These are phyloP conservation scores for Microdochium nivale DNA, from an alignment of 2,329 filamentous ascomycete species.

Conservation along the genomic window DNA sequence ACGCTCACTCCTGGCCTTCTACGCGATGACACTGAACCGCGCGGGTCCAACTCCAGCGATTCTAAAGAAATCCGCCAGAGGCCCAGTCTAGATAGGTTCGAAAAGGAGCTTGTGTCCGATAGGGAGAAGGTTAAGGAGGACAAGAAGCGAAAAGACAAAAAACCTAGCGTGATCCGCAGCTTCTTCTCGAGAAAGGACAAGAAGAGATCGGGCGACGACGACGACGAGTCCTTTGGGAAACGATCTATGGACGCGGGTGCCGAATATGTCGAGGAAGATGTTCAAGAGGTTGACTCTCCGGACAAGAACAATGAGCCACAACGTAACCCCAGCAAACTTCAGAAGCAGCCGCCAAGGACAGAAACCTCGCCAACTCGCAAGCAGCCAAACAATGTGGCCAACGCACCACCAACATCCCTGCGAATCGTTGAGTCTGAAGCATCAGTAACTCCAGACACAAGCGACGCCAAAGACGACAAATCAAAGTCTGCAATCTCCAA, in stretches of 20 bases:
- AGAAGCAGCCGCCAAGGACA: slow-evolving; percentile 52
- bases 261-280: slow-evolving; percentile 31
- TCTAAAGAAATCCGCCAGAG: slow-evolving; percentile 39
- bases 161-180: slow-evolving; percentile 38
- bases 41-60: slow-evolving; percentile 26
- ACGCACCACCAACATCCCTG: slow-evolving; percentile 48
- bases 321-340: slow-evolving; percentile 57
- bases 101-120: slow-evolving; percentile 41
- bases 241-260: slow-evolving; percentile 46
- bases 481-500: slow-evolving; percentile 29
- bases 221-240: slow-evolving; percentile 54
- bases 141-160: slow-evolving; percentile 34
- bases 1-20: slow-evolving; percentile 89
- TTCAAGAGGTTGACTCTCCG: slow-evolving; percentile 20
- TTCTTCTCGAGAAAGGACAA: slow-evolving; percentile 57
- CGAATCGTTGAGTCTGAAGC: slow-evolving; percentile 49
- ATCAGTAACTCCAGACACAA: slow-evolving; percentile 25
- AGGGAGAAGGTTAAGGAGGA: slow-evolving; percentile 60
- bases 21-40: slow-evolving; percentile 61
- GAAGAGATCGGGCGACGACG: slow-evolving; percentile 46
- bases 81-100: slow-evolving; percentile 62
- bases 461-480: slow-evolving; percentile 32
- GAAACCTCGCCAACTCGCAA: slow-evolving; percentile 39
- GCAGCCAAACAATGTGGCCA: slow-evolving; percentile 43
- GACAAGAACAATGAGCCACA: slow-evolving; percentile 38